Base-by-base conservation (phyloP, 2,329 filamentous ascomycete genomes). In the Phoma sp. region DNA sequence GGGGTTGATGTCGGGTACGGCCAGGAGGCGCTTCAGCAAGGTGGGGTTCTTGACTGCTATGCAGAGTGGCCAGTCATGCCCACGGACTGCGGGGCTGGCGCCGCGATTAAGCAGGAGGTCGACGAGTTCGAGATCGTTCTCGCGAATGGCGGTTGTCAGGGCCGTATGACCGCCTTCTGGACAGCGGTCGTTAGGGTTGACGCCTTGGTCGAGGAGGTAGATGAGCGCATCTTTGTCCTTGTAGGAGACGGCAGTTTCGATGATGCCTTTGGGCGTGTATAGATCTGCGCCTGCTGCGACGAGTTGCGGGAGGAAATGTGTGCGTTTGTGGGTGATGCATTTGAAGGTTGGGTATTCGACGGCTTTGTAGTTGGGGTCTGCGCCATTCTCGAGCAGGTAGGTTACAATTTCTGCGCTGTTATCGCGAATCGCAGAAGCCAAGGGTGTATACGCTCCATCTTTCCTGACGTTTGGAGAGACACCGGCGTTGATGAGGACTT, bases 21-120 rank as follows among this genome's bases (percentile, higher is more conserved):
- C 57, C 0, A 89, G 77, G 1, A 90, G 78, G 43, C 81, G 82
- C 63, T 81, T 79, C 12, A 90, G 80, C 38, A 90, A 82, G 0
- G 72, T 69, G 0, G 88, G 87, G 31, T 84, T 81, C 54, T 79
- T 80, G 43, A 89, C 86, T 0, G 87, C 86, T 83, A 90, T 86
- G 70, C 83, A 86, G 8, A 90, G 79, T 0, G 88, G 88, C 88
- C 88, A 90, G 69, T 89, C 86, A 64, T 88, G 79, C 32, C 87
- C 87, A 9, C 86, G 81, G 15, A 88, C 75, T 48, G 83, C 82
- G 5, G 86, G 84, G 57, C 88, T 84, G 0, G 85, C 86, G 8
- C 86, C 85, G 24, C 83, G 79, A 4, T 76, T 70, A 6, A 88
- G 77, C 1, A 88, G 78, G 10, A 82, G 69, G 38, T 87, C 83